Evolutionary conservation across 495 filamentous ascomycete species (phyloP), one percentile per base, ranked within the genome.

Genomic region (Podospora didyma): DNA sequence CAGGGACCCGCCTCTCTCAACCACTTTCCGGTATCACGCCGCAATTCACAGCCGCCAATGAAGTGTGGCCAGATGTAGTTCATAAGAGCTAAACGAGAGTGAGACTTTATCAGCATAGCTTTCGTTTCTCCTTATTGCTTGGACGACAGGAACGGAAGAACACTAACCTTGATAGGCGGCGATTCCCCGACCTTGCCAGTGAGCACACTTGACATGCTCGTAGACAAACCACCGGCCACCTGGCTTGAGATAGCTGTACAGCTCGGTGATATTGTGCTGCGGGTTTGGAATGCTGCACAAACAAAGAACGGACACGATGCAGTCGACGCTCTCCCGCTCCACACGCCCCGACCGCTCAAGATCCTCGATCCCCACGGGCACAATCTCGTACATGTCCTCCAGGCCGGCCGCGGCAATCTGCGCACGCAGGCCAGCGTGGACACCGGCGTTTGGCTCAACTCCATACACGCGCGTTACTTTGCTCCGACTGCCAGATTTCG

Each of bases 231-330:
- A 78, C 42, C 75, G 65, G 0, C 88, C 89, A 10, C 88, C 88
- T 0, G 85, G 83, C 63, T 80, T 83, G 20, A 92, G 67, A 56
- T 85, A 72, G 3, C 61, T 53, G 70, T 89, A 91, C 52, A 91
- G 62, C 49, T 82, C 79, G 14, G 59, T 63, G 16, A 80, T 79
- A 45, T 86, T 83, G 11, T 62, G 61, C 59, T 82, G 74, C 31
- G 86, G 81, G 12, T 83, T 71, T 1, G 86, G 86, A 51, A 91
- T 85, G 49, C 82, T 85, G 70, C 88, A 92, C 4, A 92, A 74
- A 47, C 89, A 89, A 10, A 87, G 80, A 45, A 89, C 73, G 14
- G 82, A 82, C 46, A 90, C 74, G 37, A 91, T 82, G 37, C 82
- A 85, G 62, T 92, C 88, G 24, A 89, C 80, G 21, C 77, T 74